Evolutionary conservation across 257 asterid genomes (phyloP), one percentile per base, ranked within the genome.

Genomic region (Pogostemon cablin): DNA sequence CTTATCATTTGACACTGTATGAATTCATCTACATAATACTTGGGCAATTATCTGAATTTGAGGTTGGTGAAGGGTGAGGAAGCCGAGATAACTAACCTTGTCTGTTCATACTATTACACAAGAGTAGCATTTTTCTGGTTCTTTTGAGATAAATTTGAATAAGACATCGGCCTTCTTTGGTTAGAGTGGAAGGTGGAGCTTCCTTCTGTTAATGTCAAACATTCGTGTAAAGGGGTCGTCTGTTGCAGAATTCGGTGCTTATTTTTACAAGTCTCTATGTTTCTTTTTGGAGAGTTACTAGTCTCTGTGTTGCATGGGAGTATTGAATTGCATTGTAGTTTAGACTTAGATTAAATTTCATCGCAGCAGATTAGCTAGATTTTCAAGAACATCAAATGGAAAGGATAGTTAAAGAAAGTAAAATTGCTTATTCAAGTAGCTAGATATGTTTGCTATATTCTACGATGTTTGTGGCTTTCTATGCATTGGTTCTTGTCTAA

Each of bases 351-450:
- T 43, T 65, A 17, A 42, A 17, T 9, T 11, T 49, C 53, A 38
- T 17, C 11, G 50, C 32, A 52, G 8, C 49, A 48, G 35, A 12
- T 68, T 54, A 6, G 67, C 8, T 58, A 40, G 17, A 41, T 53
- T 20, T 73, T 66, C 12, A 4, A 40, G 34, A 44, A 34, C 42
- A 46, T 72, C 65, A 8, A 47, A 59, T 58, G 50, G 49, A 8
- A 72, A 53, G 20, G 3, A 59, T n/a, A 39, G 12, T 38, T 8
- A 8, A 25, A 10, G 48, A 11, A 65, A 12, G 41, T 17, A n/a
- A 42, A 39, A 56, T 10, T 59, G 60, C 40, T 69, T 12, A 42
- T 12, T 41, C 25, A n/a, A 62, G 39, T 65, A 43, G 53, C 49
- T 40, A 48, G 39, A 37, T 65, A 58, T 20, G 32, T 32, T 20